Conservation (phyloP, 257 asterid genomes). For the Mitragyna speciosa region DNA sequence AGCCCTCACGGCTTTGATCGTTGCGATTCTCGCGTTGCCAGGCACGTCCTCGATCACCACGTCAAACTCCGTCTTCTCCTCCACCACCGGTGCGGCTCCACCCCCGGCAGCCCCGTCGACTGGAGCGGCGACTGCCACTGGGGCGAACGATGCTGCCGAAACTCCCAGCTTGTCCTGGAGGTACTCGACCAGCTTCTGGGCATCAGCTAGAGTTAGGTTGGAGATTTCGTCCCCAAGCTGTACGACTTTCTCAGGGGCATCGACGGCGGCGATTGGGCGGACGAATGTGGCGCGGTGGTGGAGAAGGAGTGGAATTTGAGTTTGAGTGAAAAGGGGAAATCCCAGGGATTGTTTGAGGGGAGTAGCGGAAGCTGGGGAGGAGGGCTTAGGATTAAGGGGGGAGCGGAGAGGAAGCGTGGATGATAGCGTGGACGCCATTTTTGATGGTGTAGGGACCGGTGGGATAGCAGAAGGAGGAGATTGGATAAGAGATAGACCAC, state of each 20-base stretch:
- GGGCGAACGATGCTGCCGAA: conserved; percentile 85
- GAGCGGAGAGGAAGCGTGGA: conserved; percentile 47
- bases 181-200: conserved; percentile 93
- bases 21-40: conserved; percentile 66
- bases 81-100: conserved; percentile 62
- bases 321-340: conserved; percentile 33
- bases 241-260: conserved; percentile 83
- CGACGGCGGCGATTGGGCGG: conserved; percentile 73
- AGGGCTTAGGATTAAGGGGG: conserved; percentile 30
- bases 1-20: conserved; percentile 90
- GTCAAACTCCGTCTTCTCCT: conserved; percentile 92
- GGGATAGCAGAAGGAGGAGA: conserved; percentile 8
- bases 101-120: conserved; percentile 31
- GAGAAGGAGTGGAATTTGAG: conserved; percentile 27
- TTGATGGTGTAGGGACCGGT: background rate
- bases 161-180: conserved; percentile 96
- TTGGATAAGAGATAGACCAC: conserved; percentile 17
- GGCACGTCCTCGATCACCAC: conserved; percentile 90
- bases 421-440: conserved; percentile 70
- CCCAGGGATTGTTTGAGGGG: conserved; percentile 38
- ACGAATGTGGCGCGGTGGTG: conserved; percentile 46
- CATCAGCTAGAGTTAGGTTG: conserved; percentile 73
- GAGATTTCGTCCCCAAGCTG: conserved; percentile 83
- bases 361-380: conserved; percentile 28
- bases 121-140: conserved; percentile 55